Evolutionary conservation across 257 asterid genomes (phyloP).

Genomic region (Primulina tabacum): DNA sequence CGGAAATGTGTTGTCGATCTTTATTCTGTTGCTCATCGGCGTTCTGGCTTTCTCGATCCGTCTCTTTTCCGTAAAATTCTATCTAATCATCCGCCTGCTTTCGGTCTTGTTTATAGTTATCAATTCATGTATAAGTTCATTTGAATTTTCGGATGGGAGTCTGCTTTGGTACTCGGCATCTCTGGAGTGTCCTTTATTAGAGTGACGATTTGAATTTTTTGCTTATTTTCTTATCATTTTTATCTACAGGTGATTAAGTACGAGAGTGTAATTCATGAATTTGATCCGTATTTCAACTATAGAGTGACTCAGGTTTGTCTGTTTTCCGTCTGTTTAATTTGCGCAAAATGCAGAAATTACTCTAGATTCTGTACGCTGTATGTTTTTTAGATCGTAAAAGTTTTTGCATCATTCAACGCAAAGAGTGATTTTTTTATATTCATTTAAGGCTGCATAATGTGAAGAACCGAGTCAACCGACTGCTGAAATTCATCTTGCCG

Average conservation of each 20-base stretch:
- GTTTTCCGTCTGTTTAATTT: conserved; percentile 29
- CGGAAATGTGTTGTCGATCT: conserved; percentile 70
- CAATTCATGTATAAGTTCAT: neutral
- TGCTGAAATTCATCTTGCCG: conserved; percentile 1
- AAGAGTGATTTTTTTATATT: neutral
- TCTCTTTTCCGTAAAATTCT: conserved; percentile 67
- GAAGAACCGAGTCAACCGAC: neutral
- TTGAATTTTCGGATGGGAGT: neutral
- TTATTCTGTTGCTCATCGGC: conserved; percentile 84
- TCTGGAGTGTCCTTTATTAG: conserved; percentile 1
- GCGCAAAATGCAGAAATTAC: neutral
- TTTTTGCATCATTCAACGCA: conserved; percentile 9
- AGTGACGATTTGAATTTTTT: conserved; percentile 4
- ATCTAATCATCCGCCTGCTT: conserved; percentile 8
- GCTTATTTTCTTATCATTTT: conserved; percentile 1
- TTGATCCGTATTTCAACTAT: conserved; percentile 96
- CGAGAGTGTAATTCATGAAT: conserved; percentile 97
- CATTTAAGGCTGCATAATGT: neutral
- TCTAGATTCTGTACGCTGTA: neutral
- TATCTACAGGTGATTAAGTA: conserved; percentile 79
- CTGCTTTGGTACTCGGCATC: neutral
- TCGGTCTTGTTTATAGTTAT: neutral
- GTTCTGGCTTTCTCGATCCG: conserved; percentile 98
- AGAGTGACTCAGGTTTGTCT: conserved; percentile 95
- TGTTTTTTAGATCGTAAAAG: conserved; percentile 9